Conservation (phyloP, 2,329 filamentous ascomycete genomes). For the Talaromyces rugulosus region DNA sequence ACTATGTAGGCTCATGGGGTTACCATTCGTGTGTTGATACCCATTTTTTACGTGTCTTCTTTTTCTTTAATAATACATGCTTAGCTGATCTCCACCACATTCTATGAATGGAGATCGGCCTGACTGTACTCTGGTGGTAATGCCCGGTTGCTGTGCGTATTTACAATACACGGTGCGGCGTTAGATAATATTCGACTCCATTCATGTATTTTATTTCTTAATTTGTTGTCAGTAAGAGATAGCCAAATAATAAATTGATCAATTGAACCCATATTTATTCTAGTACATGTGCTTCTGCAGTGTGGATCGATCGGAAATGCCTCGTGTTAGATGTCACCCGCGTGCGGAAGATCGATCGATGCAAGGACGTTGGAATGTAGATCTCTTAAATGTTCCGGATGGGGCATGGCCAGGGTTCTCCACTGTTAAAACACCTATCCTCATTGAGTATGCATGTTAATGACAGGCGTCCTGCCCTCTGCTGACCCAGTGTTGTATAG, state of each 20-base stretch:
- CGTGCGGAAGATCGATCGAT: background rate
- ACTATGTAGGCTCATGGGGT: background rate
- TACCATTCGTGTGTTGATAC: conserved; percentile 9
- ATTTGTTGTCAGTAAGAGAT: background rate
- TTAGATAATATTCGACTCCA: conserved; percentile 1
- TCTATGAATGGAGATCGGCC: background rate
- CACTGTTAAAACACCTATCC: too few species aligned
- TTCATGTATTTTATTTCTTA: conserved; percentile 13
- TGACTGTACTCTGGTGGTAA: background rate
- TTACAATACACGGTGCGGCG: background rate
- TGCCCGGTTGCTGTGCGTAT: background rate
- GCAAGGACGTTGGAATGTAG: background rate
- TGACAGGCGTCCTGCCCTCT: too few species aligned
- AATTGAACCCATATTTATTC: background rate
- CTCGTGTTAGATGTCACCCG: background rate
- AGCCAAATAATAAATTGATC: background rate
- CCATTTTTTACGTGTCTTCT: conserved; percentile 8
- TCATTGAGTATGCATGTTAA: too few species aligned
- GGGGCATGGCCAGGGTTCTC: too few species aligned
- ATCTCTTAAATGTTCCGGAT: background rate
- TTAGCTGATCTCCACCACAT: background rate
- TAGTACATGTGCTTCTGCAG: background rate
- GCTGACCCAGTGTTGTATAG: too few species aligned
- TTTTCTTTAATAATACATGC: background rate
- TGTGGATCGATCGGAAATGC: background rate